Percentiles rank a stretch among this genome's conserved stretches.
Conservation (phyloP, 2,329 filamentous ascomycete genomes). For the Aspergillus ochraceoroseus region DNA sequence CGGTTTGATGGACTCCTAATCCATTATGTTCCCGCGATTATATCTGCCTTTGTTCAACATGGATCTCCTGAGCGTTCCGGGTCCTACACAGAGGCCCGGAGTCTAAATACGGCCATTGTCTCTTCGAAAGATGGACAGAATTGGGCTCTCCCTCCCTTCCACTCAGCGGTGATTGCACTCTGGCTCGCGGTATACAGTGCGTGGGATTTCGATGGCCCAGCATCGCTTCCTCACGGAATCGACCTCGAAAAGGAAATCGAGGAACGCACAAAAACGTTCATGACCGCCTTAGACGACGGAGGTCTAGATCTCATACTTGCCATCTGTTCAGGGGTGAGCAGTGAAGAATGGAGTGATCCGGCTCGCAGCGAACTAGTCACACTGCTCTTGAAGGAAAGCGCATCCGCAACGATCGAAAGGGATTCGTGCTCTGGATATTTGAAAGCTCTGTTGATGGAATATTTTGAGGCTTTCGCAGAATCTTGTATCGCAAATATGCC, state of each 20-base stretch:
- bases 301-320: conserved; percentile 89
- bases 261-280: conserved; percentile 66
- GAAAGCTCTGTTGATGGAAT: conserved; percentile 66
- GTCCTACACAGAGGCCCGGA: conserved; percentile 63
- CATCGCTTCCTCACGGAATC: conserved; percentile 55
- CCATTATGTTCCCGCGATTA: conserved; percentile 76
- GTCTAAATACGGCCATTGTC: conserved; percentile 65
- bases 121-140: conserved; percentile 60
- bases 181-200: conserved; percentile 94
- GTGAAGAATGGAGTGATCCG: conserved; percentile 80
- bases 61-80: conserved; percentile 70
- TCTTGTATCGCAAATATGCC: conserved; percentile 94
- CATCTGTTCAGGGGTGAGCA: conserved; percentile 73
- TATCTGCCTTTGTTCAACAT: conserved; percentile 70
- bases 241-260: conserved; percentile 64
- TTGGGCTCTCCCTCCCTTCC: conserved; percentile 70
- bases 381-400: conserved; percentile 76
- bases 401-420: conserved; percentile 62
- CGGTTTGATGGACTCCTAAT: conserved; percentile 70
- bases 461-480: conserved; percentile 82
- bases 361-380: conserved; percentile 75
- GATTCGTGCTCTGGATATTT: conserved; percentile 68
- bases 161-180: conserved; percentile 72
- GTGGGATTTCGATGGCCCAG: conserved; percentile 70
- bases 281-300: conserved; percentile 75